Percentiles rank a stretch among this genome's conserved stretches.
Conservation (phyloP, 139 green algal genomes). For the Trebouxia sp. region DNA sequence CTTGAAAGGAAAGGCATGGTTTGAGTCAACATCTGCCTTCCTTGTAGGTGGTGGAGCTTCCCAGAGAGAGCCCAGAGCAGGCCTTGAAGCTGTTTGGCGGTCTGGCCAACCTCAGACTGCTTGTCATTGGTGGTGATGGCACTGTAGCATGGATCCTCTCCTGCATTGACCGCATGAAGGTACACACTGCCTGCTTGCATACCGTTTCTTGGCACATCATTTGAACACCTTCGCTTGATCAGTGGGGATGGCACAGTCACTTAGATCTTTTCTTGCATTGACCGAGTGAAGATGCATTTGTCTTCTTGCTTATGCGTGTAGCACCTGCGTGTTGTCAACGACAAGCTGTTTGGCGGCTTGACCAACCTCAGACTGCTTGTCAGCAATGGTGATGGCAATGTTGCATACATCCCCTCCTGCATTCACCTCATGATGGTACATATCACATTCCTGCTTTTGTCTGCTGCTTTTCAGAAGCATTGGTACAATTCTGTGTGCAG, state of each 20-base stretch:
- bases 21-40: constrained; percentile 3
- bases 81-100: constrained; percentile 70
- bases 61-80: constrained; percentile 59
- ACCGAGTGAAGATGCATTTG: constrained; percentile 32
- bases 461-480: no score
- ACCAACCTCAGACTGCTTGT: no score
- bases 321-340: no score
- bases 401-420: constrained; percentile 69
- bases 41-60: constrained; percentile 64
- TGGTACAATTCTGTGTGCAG: no score
- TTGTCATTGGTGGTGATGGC: constrained; percentile 84
- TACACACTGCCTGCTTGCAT: no score
- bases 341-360: no score
- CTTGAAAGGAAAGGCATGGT: no score
- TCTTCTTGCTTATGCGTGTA: no score
- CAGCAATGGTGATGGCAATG: constrained; percentile 83
- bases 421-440: no score
- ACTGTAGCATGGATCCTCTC: constrained; percentile 77
- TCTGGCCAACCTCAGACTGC: constrained; percentile 59
- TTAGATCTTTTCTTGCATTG: constrained; percentile 70
- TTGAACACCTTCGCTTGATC: no score
- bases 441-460: no score
- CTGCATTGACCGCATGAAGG: constrained; percentile 48
- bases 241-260: constrained; percentile 83
- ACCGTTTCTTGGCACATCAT: no score